Evolutionary conservation across 2,329 filamentous ascomycete species (phyloP).

Genomic region (Colletotrichum sp.): DNA sequence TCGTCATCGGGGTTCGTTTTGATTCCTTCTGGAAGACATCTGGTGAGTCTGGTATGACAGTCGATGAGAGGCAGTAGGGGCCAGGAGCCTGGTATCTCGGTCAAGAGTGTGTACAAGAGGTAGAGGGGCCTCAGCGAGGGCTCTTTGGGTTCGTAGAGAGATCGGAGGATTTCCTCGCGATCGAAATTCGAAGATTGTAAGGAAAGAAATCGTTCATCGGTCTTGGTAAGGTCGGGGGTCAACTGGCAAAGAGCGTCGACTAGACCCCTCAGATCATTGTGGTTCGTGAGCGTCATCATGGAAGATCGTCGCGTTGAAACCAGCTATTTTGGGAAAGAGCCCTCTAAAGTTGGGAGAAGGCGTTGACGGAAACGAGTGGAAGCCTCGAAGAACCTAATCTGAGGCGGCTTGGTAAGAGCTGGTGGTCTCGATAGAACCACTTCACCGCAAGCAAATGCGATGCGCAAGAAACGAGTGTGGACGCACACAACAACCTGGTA

Average conservation of each 20-base stretch:
- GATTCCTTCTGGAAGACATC: conserved; percentile 38
- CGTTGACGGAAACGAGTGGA: neutral
- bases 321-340: neutral
- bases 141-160: conserved; percentile 22
- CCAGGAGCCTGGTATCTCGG: conserved; percentile 30
- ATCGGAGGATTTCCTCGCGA: conserved; percentile 22
- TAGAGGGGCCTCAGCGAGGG: conserved; percentile 29
- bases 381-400: neutral
- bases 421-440: neutral
- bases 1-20: conserved; percentile 30
- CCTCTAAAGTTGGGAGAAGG: rapidly evolving
- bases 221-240: neutral
- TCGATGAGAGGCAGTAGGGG: conserved; percentile 33
- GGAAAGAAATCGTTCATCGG: neutral
- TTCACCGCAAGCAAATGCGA: neutral
- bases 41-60: conserved; percentile 39
- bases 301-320: neutral
- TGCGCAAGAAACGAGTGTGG: neutral
- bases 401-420: neutral
- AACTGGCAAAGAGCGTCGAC: neutral
- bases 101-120: conserved; percentile 28
- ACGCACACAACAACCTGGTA: neutral
- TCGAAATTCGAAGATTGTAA: neutral
- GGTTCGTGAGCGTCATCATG: neutral
- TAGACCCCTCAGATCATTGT: neutral